Percentiles rank a stretch among this genome's conserved stretches.
These are phyloP conservation scores for Suhomyces terraborum DNA, from an alignment of 1,139 yeast species.

Conservation along the genomic window DNA sequence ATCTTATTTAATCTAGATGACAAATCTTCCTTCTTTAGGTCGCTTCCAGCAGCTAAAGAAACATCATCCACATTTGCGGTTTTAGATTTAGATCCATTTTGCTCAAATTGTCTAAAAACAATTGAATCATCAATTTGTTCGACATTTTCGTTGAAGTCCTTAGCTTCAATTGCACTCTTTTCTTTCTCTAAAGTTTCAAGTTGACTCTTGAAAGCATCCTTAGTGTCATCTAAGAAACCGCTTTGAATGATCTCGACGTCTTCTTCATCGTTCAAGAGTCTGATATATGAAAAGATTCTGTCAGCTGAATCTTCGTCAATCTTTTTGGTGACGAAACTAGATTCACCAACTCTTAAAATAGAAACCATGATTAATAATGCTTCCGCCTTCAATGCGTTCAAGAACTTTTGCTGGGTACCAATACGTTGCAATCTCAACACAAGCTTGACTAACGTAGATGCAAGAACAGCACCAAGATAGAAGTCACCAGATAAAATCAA, in stretches of 20 bases:
- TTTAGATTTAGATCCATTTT: constrained; percentile 26
- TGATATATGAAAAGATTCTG: constrained; percentile 82
- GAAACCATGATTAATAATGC: constrained; percentile 92
- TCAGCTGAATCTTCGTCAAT: constrained; percentile 96
- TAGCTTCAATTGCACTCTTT: constrained; percentile 60
- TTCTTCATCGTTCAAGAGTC: constrained; percentile 69
- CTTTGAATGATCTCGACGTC: constrained; percentile 54
- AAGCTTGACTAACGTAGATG: constrained; percentile 87
- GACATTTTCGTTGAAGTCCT: constrained; percentile 64
- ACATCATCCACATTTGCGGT: constrained; percentile 55
- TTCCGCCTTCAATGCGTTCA: constrained; percentile 91
- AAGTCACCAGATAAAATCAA: constrained; percentile 86
- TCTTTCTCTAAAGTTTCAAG: constrained; percentile 55
- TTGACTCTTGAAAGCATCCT: constrained; percentile 74
- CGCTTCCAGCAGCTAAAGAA: constrained; percentile 47
- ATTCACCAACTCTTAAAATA: constrained; percentile 84
- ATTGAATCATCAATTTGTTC: constrained; percentile 84
- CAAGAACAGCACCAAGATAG: constrained; percentile 84
- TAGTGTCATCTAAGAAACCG: constrained; percentile 87
- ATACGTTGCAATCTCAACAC: constrained; percentile 73
- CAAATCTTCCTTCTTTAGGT: constrained; percentile 56
- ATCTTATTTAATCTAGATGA: constrained; percentile 84
- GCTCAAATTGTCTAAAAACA: constrained; percentile 78
- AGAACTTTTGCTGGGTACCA: constrained; percentile 53
- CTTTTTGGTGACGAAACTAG: constrained; percentile 69